phyloP scores from a whole-genome alignment of 2,329 filamentous ascomycete genomes.

The Sporothrix dimorphospora region DNA sequence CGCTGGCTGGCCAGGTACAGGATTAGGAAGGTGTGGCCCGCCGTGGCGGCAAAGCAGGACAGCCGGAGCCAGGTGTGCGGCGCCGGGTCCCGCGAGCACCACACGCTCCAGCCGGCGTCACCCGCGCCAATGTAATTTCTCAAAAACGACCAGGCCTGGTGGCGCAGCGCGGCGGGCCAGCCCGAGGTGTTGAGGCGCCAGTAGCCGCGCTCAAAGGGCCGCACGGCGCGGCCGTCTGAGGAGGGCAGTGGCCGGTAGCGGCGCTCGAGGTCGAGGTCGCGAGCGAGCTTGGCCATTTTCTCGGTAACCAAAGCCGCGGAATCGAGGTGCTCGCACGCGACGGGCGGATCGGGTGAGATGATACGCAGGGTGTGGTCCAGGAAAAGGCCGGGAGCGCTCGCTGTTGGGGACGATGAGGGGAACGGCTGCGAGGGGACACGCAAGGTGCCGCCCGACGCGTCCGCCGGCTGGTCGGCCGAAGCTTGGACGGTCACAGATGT shows the following conservation, averaged over 20 bases:
- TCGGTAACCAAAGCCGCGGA: slow-evolving; percentile 59
- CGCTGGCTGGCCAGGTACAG: slow-evolving; percentile 73
- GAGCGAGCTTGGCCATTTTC: slow-evolving; percentile 56
- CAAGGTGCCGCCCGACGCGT: not conserved
- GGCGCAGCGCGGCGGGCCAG: slow-evolving; percentile 56
- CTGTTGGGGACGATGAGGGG: slow-evolving; percentile 13
- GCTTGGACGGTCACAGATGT: not conserved
- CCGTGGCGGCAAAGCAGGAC: slow-evolving; percentile 78
- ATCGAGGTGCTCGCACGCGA: slow-evolving; percentile 49
- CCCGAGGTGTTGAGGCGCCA: slow-evolving; percentile 67
- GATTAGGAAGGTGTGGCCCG: slow-evolving; percentile 72
- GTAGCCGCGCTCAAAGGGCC: slow-evolving; percentile 71
- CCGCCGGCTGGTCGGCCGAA: too few species aligned
- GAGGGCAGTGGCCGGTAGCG: slow-evolving; percentile 55
- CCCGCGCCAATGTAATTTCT: slow-evolving; percentile 62
- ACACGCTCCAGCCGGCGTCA: slow-evolving; percentile 68
- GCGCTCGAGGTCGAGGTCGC: slow-evolving; percentile 53
- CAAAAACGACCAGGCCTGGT: slow-evolving; percentile 65
- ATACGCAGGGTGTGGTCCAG: slow-evolving; percentile 49
- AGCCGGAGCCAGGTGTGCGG: slow-evolving; percentile 58
- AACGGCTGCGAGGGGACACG: not conserved
- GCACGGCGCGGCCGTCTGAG: slow-evolving; percentile 44
- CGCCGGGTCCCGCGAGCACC: slow-evolving; percentile 53
- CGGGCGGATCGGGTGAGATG: slow-evolving; percentile 56
- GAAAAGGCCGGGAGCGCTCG: slow-evolving; percentile 1